Evolutionary conservation across 1,284 basidiomycete genomes (phyloP).

Genomic region (Vanrija sp.): DNA sequence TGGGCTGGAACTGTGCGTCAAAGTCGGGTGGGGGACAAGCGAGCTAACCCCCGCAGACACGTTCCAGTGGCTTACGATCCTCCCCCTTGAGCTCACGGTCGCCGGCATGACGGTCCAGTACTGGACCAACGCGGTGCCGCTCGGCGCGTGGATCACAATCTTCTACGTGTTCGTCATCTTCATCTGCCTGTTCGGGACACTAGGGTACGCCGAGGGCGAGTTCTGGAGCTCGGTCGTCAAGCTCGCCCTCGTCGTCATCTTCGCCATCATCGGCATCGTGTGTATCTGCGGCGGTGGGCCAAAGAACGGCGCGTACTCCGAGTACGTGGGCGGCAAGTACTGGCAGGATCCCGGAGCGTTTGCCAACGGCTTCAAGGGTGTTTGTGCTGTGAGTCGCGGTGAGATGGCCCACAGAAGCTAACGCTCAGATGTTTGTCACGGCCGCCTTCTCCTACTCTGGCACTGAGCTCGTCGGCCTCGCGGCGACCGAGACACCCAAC

Average conservation of each 20-base stretch:
- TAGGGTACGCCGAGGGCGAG: slow-evolving; percentile 47
- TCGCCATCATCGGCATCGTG: slow-evolving; percentile 42
- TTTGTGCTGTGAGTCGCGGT: slow-evolving; percentile 26
- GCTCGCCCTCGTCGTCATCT: slow-evolving; percentile 46
- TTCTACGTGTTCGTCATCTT: slow-evolving; percentile 39
- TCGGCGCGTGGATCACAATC: slow-evolving; percentile 48
- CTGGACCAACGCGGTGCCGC: slow-evolving; percentile 38
- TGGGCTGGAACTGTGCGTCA: slow-evolving; percentile 50
- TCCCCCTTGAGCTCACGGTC: slow-evolving; percentile 50
- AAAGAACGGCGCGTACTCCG: slow-evolving; percentile 27
- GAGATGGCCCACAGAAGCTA: too few relatives aligned
- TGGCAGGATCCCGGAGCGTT: slow-evolving; percentile 47
- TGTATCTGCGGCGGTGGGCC: slow-evolving; percentile 46
- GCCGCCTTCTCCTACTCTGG: slow-evolving; percentile 77
- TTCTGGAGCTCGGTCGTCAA: slow-evolving; percentile 48
- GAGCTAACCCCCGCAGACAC: slow-evolving; percentile 13
- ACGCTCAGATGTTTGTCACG: slow-evolving; percentile 15
- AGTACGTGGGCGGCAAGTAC: slow-evolving; percentile 35
- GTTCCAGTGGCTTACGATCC: slow-evolving; percentile 46
- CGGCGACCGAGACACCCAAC: slow-evolving; percentile 31
- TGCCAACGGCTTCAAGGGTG: slow-evolving; percentile 52
- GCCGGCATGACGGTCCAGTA: slow-evolving; percentile 41
- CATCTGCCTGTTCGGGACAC: slow-evolving; percentile 32
- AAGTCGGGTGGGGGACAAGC: slow-evolving; percentile 1
- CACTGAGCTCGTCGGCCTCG: slow-evolving; percentile 11